Base-by-base conservation (phyloP, 2,329 filamentous ascomycete genomes). In the Periconia macrospinosa region DNA sequence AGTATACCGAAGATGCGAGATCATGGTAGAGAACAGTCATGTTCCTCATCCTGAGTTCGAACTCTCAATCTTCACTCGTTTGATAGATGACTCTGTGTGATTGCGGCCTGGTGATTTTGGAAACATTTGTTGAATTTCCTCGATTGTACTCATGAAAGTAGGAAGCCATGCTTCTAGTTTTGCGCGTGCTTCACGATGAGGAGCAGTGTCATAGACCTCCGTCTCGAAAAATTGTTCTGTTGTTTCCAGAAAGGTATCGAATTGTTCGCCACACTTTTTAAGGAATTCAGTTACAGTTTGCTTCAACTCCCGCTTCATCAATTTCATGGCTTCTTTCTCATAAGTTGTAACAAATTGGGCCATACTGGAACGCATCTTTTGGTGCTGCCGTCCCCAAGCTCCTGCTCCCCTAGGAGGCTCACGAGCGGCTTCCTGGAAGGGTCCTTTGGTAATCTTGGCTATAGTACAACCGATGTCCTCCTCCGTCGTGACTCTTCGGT, bases 381-480 rank as follows among this genome's bases (percentile, higher is more conserved):
- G 17, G 8, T 30, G 48, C 23, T 37, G 41, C 17, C 27, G 20
- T 2, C 6, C 15, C 23, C 23, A 45, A 9, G 23, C 41, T 17
- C 18, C 35, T 15, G 1, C 17, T 2, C 48, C 48, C 2, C n/a
- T n/a, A n/a, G n/a, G n/a, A n/a, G n/a, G n/a, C n/a, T 20, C n/a
- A 6, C 17, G 40, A n/a, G 30, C 20, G 14, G 48, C 41, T 23
- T 14, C 15, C 9, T 27, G 1, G 27, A 37, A 49, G 46, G 35
- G 2, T 8, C 18, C n/a, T 1, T 17, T 18, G 19, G 44, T 49
- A 17, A 53, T 33, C 20, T 3, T 45, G 5, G 51, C 46, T 6
- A 53, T 49, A 19, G 45, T 49, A 30, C 51, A 49, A 1, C 41
- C 18, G 15, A 53, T 33, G 20, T 53, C 45, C 30, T 53, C 51